Conservation (phyloP, 106 monocot species). For the Phalaenopsis equestris region DNA sequence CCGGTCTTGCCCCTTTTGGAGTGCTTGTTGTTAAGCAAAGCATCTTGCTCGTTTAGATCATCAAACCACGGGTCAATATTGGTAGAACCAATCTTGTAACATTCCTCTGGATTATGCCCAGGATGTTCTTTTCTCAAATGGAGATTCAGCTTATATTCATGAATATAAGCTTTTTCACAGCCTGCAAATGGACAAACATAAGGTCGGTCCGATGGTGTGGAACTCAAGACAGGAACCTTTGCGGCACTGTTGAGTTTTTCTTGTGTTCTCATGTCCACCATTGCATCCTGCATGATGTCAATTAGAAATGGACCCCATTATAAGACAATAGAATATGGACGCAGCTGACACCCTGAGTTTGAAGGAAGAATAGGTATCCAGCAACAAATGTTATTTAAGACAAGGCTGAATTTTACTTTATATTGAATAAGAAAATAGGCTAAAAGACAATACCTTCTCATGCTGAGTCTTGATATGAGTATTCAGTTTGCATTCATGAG, state of each 20-base stretch:
- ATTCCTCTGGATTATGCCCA: conserved; percentile 23
- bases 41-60: conserved; percentile 26
- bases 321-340: no score
- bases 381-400: no score
- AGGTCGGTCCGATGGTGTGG: conserved; percentile 44
- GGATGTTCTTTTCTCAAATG: conserved; percentile 59
- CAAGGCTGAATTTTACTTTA: not conserved
- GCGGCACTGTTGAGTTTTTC: not conserved
- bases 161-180: conserved; percentile 60
- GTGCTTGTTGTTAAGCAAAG: conserved; percentile 9
- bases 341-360: no score
- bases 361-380: no score
- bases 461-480: conserved; percentile 73
- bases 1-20: conserved; percentile 19
- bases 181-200: conserved; percentile 55
- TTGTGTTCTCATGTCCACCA: not conserved
- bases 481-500: conserved; percentile 74
- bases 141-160: conserved; percentile 67
- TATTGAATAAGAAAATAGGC: not conserved
- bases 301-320: not conserved
- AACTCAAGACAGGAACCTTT: conserved; percentile 20
- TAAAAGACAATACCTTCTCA: conserved; percentile 55
- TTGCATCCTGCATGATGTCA: not conserved
- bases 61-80: conserved; percentile 10
- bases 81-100: conserved; percentile 2